Evolutionary conservation across 1,284 basidiomycete genomes (phyloP).

Genomic region (Moesziomyces sp.): DNA sequence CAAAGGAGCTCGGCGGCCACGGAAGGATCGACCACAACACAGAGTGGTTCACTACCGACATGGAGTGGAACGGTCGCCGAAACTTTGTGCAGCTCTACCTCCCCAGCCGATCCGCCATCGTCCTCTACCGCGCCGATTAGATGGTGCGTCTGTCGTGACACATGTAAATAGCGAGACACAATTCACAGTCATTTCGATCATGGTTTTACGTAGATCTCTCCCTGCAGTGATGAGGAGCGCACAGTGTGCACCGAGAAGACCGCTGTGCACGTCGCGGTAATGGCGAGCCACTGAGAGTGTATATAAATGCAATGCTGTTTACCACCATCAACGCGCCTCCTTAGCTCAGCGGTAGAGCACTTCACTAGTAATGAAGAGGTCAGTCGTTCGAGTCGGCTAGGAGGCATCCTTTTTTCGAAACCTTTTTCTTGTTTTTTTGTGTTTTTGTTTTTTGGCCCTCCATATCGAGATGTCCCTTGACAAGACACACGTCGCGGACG

Average conservation of each 20-base stretch:
- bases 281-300: no score
- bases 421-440: neutral
- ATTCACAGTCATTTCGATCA: no score
- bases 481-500: no score
- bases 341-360: conserved; percentile 15
- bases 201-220: no score
- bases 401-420: conserved; percentile 5
- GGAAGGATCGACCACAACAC: conserved; percentile 76
- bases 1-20: conserved; percentile 84
- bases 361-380: conserved; percentile 25
- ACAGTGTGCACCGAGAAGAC: no score
- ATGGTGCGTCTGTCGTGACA: no score
- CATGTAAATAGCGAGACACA: no score
- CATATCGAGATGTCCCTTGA: no score
- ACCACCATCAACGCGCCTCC: neutral
- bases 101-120: conserved; percentile 79
- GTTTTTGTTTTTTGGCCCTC: no score
- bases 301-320: no score
- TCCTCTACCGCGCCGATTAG: conserved; percentile 69
- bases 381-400: conserved; percentile 20
- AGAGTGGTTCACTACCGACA: conserved; percentile 81
- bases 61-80: conserved; percentile 90
- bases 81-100: conserved; percentile 80
- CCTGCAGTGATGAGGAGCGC: no score
- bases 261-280: no score